Evolutionary conservation across 176 grass and related monocot species (phyloP).

Genomic region (Musa troglodytarum): DNA sequence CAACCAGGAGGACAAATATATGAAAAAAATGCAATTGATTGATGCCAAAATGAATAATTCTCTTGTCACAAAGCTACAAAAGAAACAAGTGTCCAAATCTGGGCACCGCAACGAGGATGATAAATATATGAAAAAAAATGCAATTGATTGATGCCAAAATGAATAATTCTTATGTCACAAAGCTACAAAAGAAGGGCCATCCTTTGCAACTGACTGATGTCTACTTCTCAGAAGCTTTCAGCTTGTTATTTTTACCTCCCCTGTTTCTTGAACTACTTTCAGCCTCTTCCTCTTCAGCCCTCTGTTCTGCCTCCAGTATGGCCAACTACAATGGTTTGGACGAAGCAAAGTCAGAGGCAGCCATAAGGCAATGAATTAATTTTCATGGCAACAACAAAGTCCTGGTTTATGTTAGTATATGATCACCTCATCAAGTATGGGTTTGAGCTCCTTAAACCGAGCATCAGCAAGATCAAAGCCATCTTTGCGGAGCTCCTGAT

Average conservation of each 20-base stretch:
- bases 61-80: no score
- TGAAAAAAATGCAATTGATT: no score
- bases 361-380: not conserved
- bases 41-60: no score
- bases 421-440: conserved; percentile 89
- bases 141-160: no score
- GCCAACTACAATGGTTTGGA: conserved; percentile 45
- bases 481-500: conserved; percentile 90
- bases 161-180: no score
- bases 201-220: no score
- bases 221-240: conserved; percentile 46
- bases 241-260: conserved; percentile 57
- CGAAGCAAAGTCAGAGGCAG: conserved; percentile 5
- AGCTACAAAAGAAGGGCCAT: no score
- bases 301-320: conserved; percentile 76
- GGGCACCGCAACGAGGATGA: no score
- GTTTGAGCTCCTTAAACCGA: conserved; percentile 88
- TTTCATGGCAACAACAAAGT: not conserved
- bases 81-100: no score
- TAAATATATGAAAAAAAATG: no score
- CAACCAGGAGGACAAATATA: no score
- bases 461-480: conserved; percentile 84
- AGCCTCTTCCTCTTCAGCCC: conserved; percentile 78
- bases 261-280: conserved; percentile 55
- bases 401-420: no score